Conservation (phyloP, 345 rosid species). For the Limnanthes douglasii region DNA sequence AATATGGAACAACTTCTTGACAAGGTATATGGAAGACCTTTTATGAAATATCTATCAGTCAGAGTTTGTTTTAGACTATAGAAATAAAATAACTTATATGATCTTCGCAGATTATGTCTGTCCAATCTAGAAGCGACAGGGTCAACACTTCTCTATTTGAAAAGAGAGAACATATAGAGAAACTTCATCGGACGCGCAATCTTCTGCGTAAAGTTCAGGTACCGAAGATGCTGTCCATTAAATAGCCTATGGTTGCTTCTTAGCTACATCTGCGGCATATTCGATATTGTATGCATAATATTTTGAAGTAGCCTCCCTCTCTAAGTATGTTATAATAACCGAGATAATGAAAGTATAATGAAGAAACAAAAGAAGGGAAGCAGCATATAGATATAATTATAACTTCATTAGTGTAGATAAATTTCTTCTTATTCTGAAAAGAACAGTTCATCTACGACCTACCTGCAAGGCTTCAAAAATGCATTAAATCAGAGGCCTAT, state of each 20-base stretch:
- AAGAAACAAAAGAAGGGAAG: no score
- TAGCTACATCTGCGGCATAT: no score
- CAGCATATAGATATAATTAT: no score
- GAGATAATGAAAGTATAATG: conserved; percentile 7
- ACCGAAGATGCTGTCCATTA: conserved; percentile 7
- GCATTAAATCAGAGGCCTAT: conserved; percentile 84
- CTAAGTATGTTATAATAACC: neutral
- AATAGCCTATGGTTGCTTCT: no score
- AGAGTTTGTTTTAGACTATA: neutral
- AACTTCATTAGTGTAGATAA: conserved; percentile 17
- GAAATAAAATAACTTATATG: neutral
- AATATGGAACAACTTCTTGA: conserved; percentile 94
- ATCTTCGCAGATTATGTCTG: conserved; percentile 67
- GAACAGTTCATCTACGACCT: conserved; percentile 98
- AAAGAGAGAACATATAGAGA: conserved; percentile 96
- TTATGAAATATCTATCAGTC: neutral
- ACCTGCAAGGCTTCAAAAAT: conserved; percentile 90
- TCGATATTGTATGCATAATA: no score
- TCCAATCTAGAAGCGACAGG: conserved; percentile 96
- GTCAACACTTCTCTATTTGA: conserved; percentile 85
- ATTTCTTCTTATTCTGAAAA: conserved; percentile 31
- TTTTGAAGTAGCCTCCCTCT: neutral
- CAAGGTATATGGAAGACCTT: conserved; percentile 29
- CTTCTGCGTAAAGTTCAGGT: conserved; percentile 99
- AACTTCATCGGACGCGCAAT: conserved; percentile 85